Conservation (phyloP, 768 basidiomycete genomes). For the Mycena albidolilacea region DNA sequence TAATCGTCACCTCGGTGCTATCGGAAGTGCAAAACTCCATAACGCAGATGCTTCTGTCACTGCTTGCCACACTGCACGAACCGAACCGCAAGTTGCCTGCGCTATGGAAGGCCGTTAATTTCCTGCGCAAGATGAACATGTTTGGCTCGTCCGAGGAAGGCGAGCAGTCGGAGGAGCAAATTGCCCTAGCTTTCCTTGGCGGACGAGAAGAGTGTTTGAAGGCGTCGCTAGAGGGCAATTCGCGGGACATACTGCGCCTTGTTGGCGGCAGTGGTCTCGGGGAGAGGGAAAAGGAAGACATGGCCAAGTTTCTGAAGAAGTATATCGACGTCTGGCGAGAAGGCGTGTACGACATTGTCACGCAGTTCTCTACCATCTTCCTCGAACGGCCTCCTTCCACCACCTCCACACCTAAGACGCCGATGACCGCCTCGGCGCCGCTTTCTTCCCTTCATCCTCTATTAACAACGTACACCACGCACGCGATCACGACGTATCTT, state of each 20-base stretch:
- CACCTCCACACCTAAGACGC: constrained; percentile 40
- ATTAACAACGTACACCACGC: constrained; percentile 75
- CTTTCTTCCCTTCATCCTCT: constrained; percentile 62
- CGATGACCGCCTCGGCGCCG: constrained; percentile 41
- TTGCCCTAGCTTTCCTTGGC: constrained; percentile 89
- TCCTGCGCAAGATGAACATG: constrained; percentile 87
- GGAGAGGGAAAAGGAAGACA: constrained; percentile 77
- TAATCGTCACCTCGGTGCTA: constrained; percentile 72
- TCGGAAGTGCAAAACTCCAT: constrained; percentile 79
- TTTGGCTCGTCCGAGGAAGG: constrained; percentile 56
- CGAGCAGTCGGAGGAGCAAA: constrained; percentile 73
- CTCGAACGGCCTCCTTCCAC: constrained; percentile 71
- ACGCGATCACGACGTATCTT: constrained; percentile 74
- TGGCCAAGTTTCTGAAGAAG: constrained; percentile 84
- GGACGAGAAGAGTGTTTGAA: constrained; percentile 78
- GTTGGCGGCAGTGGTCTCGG: constrained; percentile 56
- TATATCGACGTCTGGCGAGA: constrained; percentile 95
- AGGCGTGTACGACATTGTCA: constrained; percentile 92
- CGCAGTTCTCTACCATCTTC: constrained; percentile 92
- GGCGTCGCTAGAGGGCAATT: constrained; percentile 67
- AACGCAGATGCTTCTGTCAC: constrained; percentile 81
- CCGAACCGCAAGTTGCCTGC: constrained; percentile 88
- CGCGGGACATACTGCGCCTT: constrained; percentile 61
- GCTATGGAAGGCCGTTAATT: constrained; percentile 91
- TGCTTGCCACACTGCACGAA: constrained; percentile 85